Evolutionary conservation across 805 yeast genomes (phyloP), one percentile per base, ranked within the genome.

Genomic region (Ogataea glucozyma): DNA sequence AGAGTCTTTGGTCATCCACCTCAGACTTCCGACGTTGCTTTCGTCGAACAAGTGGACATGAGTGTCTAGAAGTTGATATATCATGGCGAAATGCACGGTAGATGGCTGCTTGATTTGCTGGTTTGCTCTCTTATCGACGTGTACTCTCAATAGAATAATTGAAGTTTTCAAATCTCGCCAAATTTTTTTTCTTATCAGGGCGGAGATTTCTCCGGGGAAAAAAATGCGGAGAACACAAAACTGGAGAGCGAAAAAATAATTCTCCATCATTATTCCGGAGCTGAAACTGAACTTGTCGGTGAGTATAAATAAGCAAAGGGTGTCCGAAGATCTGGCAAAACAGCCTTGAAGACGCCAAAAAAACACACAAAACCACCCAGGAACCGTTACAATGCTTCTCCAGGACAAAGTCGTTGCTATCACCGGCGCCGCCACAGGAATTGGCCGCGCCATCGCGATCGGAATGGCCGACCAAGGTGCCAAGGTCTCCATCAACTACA

Each of bases 391-490:
- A 23, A 44, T 44, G 48, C 37, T 44, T 12, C 62, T 66, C 12
- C 39, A 57, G 35, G 66, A 66, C 4, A 69, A 70, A 49, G 63
- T 62, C 7, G 72, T 66, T 2, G 66, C 66, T 12, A 59, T 72
- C 30, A 72, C 76, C 0, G 76, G 78, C 5, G 76, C 71, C n/a
- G 49, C 51, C 34, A 67, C 73, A 9, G 76, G 78, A 6, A 72
- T 72, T 26, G 78, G 76, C 5, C 54, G 68, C 21, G 73, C 68
- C 26, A 67, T 72, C 37, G 77, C 75, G 9, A 31, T 65, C 10
- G 75, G 67, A 14, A 54, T 70, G 58, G 67, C 71, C 35, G 46
- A 58, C 24, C 66, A 69, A 34, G 76, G 76, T 30, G 76, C 75
- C 31, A 54, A 51, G 19, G 65, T 72, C 13, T 63, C 68, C 19